These are phyloP conservation scores for Pharnaceum exiguum DNA, from an alignment of 148 eudicot genomes.

Conservation along the genomic window DNA sequence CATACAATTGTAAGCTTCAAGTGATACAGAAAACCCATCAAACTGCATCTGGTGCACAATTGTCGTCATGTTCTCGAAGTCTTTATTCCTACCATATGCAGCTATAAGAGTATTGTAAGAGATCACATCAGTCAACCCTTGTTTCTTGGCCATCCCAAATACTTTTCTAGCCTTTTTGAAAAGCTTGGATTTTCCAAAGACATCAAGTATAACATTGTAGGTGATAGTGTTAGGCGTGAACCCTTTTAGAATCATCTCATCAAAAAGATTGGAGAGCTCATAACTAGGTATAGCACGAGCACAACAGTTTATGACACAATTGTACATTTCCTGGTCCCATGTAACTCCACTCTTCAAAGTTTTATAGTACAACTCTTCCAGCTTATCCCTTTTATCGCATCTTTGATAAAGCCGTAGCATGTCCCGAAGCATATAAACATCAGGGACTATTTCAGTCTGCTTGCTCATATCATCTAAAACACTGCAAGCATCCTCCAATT, in stretches of 20 bases:
- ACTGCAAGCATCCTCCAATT: conserved; percentile 47
- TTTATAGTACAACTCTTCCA: conserved; percentile 68
- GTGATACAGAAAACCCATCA: conserved; percentile 81
- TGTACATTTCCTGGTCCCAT: conserved; percentile 96
- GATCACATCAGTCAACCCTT: conserved; percentile 59
- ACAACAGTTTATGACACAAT: conserved; percentile 88
- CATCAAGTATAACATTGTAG: conserved; percentile 76
- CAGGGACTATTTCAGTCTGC: conserved; percentile 64
- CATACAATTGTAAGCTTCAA: conserved; percentile 93
- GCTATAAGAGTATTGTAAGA: conserved; percentile 91
- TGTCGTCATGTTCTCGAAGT: conserved; percentile 57
- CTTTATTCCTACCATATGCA: conserved; percentile 60
- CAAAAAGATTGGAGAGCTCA: conserved; percentile 83
- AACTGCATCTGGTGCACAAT: conserved; percentile 64
- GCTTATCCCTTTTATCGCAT: conserved; percentile 46
- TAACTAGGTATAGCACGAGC: conserved; percentile 82
- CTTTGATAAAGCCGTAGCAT: conserved; percentile 86
- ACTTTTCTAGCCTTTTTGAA: conserved; percentile 70
- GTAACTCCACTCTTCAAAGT: conserved; percentile 46
- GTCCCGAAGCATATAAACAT: conserved; percentile 69
- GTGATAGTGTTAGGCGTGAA: conserved; percentile 72
- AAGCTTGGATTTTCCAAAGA: conserved; percentile 71
- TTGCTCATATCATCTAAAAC: conserved; percentile 65
- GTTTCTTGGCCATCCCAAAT: conserved; percentile 74
- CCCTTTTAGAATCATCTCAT: conserved; percentile 78